These are phyloP conservation scores for Sporobolus alterniflorus DNA, from an alignment of 202 grass and related monocot genomes.

Conservation along the genomic window DNA sequence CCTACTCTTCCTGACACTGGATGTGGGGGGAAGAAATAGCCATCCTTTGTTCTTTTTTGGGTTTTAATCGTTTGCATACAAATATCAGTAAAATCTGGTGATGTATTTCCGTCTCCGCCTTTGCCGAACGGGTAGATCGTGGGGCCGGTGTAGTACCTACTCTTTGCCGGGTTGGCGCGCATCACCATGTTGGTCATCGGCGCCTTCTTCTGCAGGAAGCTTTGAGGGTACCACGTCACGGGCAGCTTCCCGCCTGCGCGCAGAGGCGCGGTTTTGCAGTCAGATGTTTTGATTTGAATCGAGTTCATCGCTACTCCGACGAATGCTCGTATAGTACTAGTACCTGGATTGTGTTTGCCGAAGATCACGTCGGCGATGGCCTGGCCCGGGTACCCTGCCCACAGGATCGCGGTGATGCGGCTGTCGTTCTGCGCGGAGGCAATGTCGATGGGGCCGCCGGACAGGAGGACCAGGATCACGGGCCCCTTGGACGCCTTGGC, in stretches of 20 bases:
- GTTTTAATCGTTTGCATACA: too few relatives aligned
- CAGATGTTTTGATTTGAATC: too few relatives aligned
- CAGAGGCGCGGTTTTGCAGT: too few relatives aligned
- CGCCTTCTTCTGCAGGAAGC: constrained; percentile 59
- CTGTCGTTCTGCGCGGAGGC: constrained; percentile 65
- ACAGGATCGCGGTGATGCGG: constrained; percentile 56
- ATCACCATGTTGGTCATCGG: constrained; percentile 86
- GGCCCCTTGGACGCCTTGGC: constrained; percentile 61
- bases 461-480: constrained; percentile 64
- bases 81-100: too few relatives aligned
- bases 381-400: constrained; percentile 85
- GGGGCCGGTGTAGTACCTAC: constrained; percentile 74
- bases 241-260: constrained; percentile 75
- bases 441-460: constrained; percentile 70
- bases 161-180: constrained; percentile 52
- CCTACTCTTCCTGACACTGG: too few relatives aligned
- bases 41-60: too few relatives aligned
- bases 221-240: constrained; percentile 87
- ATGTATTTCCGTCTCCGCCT: too few relatives aligned
- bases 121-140: constrained; percentile 77
- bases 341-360: constrained; percentile 74
- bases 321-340: too few relatives aligned
- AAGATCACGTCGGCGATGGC: constrained; percentile 87
- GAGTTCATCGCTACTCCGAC: too few relatives aligned
- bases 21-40: too few relatives aligned